Evolutionary conservation across 331 rosid species (phyloP).

Genomic region (Malus hybrid): DNA sequence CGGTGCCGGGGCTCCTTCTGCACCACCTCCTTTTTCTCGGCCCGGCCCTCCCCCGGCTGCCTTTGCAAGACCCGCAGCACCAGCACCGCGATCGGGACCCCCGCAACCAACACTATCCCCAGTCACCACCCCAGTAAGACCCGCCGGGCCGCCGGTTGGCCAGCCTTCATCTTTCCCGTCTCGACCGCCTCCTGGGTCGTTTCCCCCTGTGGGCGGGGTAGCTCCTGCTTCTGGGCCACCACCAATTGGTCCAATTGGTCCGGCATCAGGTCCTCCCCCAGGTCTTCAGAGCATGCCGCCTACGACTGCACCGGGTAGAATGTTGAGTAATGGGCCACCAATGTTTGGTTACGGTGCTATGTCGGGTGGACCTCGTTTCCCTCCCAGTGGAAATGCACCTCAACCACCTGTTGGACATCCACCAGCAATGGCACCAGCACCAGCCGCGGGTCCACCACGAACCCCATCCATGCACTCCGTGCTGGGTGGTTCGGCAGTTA

Average conservation of each 20-base stretch:
- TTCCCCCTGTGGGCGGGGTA: conserved; percentile 29
- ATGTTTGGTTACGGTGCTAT: conserved; percentile 33
- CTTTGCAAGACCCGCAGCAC: conserved; percentile 32
- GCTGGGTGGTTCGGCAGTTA: conserved; percentile 12
- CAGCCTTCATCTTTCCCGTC: conserved; percentile 55
- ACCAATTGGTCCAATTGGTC: conserved; percentile 26
- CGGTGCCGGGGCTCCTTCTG: conserved; percentile 31
- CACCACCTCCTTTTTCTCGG: conserved; percentile 44
- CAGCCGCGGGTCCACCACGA: conserved; percentile 14
- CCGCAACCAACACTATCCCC: conserved; percentile 41
- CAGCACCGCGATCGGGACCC: conserved; percentile 42
- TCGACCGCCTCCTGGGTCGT: conserved; percentile 45
- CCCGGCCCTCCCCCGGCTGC: conserved; percentile 75
- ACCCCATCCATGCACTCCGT: conserved; percentile 27
- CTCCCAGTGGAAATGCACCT: conserved; percentile 29
- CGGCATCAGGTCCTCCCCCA: conserved; percentile 39
- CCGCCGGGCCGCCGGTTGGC: conserved; percentile 62
- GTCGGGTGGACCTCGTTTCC: conserved; percentile 54
- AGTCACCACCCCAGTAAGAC: conserved; percentile 38
- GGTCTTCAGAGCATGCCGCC: conserved; percentile 30
- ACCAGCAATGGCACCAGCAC: conserved; percentile 4
- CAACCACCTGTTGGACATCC: conserved; percentile 57
- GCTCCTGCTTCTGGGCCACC: conserved; percentile 39
- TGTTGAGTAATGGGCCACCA: conserved; percentile 76
- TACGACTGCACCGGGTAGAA: conserved; percentile 31